Evolutionary conservation across 257 asterid genomes (phyloP).

Genomic region (Solanum bukasovii): DNA sequence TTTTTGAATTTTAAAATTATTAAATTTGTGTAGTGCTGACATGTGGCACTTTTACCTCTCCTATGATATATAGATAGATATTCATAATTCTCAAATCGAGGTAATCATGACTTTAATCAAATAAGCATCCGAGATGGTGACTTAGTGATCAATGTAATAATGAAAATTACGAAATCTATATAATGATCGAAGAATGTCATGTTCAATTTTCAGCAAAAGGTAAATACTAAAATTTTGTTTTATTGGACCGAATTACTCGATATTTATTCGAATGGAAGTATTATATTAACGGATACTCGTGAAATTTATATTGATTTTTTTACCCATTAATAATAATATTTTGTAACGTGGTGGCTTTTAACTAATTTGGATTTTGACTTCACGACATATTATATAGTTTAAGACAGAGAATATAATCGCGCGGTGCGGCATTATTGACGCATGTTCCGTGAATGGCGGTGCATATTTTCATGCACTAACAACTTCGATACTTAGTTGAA

Average conservation of each 20-base stretch:
- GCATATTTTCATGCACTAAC: neutral
- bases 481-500: neutral
- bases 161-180: neutral
- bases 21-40: no score
- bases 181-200: neutral
- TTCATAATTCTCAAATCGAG: neutral
- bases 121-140: neutral
- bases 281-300: neutral
- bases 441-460: conserved; percentile 13
- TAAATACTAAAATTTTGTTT: neutral
- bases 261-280: neutral
- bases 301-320: neutral
- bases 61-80: no score
- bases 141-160: neutral
- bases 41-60: no score
- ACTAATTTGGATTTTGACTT: neutral
- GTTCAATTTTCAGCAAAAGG: no score
- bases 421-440: neutral
- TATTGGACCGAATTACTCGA: neutral
- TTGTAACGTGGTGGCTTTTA: neutral
- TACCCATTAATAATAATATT: neutral
- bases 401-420: neutral
- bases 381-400: neutral
- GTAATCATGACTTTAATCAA: neutral
- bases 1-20: no score